Evolutionary conservation across 495 filamentous ascomycete genomes (phyloP).

Genomic region (Aspergillus coremiiformis): DNA sequence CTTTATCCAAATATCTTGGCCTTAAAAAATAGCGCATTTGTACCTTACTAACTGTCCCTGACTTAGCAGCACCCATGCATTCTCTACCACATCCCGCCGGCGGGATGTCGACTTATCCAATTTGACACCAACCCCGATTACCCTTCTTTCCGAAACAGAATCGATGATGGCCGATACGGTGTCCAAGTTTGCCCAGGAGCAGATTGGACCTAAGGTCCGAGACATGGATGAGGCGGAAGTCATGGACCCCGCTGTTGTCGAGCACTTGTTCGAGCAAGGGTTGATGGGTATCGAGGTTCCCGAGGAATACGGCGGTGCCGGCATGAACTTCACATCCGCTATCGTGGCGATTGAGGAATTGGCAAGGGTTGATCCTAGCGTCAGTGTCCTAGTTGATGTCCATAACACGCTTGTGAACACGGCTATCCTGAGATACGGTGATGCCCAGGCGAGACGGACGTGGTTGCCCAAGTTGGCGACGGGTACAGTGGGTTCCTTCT

Average conservation of each 20-base stretch:
- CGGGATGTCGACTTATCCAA: constrained; percentile 56
- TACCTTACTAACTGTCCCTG: background rate
- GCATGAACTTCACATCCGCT: constrained; percentile 96
- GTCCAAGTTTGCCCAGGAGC: constrained; percentile 80
- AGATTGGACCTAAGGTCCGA: constrained; percentile 84
- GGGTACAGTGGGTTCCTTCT: constrained; percentile 89
- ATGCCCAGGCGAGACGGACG: constrained; percentile 63
- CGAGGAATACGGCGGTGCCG: constrained; percentile 91
- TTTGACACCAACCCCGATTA: constrained; percentile 84
- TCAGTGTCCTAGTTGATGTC: constrained; percentile 87
- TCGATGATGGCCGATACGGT: constrained; percentile 81
- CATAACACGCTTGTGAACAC: constrained; percentile 99
- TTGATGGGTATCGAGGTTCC: constrained; percentile 97
- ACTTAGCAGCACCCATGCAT: constrained; percentile 48
- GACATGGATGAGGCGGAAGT: constrained; percentile 96
- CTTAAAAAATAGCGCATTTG: background rate
- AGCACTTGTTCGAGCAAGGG: constrained; percentile 94
- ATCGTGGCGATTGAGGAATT: constrained; percentile 97
- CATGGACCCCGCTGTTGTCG: constrained; percentile 84
- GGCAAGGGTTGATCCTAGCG: constrained; percentile 87
- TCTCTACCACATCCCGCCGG: constrained; percentile 61
- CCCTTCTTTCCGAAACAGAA: constrained; percentile 87
- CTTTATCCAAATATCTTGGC: background rate
- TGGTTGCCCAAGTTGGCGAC: constrained; percentile 86
- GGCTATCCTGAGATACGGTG: constrained; percentile 78